phyloP scores from a whole-genome alignment of 805 yeast genomes.

The Cyberlindnera meyerae region DNA sequence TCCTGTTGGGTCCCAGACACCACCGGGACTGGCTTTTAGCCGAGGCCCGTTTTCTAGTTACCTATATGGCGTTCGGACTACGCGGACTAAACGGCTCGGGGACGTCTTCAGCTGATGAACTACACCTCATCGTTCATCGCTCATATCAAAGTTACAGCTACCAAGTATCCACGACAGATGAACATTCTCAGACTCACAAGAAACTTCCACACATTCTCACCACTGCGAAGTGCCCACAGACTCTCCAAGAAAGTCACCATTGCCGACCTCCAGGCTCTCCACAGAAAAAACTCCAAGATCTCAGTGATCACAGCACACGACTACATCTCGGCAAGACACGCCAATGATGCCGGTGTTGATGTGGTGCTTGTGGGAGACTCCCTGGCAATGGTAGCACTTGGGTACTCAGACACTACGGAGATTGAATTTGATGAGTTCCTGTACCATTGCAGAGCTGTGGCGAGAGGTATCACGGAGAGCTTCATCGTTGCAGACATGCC shows the following conservation, averaged over 20 bases:
- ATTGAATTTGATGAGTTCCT: conserved; percentile 75
- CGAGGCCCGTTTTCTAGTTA: conserved; percentile 1
- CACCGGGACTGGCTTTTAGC: too few relatives aligned
- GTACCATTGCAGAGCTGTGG: conserved; percentile 70
- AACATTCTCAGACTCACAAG: background rate
- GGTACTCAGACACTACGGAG: conserved; percentile 72
- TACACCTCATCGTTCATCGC: too few relatives aligned
- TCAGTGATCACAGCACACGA: conserved; percentile 84
- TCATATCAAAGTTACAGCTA: too few relatives aligned
- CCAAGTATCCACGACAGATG: too few relatives aligned
- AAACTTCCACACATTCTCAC: conserved; percentile 2
- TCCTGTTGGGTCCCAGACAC: too few relatives aligned
- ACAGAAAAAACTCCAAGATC: conserved; percentile 34
- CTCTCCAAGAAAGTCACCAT: conserved; percentile 27
- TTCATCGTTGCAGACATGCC: conserved; percentile 83
- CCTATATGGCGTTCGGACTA: too few relatives aligned
- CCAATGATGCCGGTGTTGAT: conserved; percentile 63
- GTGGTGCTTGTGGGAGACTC: conserved; percentile 85
- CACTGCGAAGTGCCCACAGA: conserved; percentile 6
- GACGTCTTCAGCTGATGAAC: too few relatives aligned
- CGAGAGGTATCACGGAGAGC: conserved; percentile 62
- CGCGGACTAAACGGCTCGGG: too few relatives aligned
- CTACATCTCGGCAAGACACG: conserved; percentile 67
- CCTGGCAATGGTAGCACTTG: conserved; percentile 85
- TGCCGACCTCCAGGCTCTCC: conserved; percentile 34